Percentiles rank a stretch among this genome's conserved stretches.
Evolutionary conservation across 2,329 filamentous ascomycete genomes (phyloP).

Genomic region (Pezicula carpinea): DNA sequence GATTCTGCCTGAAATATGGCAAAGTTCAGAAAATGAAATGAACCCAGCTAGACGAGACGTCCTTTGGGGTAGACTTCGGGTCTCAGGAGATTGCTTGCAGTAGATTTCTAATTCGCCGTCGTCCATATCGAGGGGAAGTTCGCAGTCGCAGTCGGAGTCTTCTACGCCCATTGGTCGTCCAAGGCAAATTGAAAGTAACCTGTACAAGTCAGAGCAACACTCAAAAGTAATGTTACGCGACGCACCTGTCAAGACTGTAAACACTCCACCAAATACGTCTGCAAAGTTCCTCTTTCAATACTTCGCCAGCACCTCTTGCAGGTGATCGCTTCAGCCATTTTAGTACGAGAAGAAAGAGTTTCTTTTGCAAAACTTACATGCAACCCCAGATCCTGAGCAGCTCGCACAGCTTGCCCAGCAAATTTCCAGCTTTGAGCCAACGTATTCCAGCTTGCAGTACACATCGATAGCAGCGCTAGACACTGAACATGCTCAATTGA

Average conservation of each 20-base stretch:
- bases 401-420: slow-evolving; percentile 25
- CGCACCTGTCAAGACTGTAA: slow-evolving; percentile 19
- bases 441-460: slow-evolving; percentile 28
- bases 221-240: neutral
- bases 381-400: slow-evolving; percentile 25
- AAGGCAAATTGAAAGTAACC: slow-evolving; percentile 24
- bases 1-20: slow-evolving; percentile 23
- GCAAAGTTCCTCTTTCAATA: slow-evolving; percentile 11
- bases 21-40: slow-evolving; percentile 24
- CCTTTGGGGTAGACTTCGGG: neutral
- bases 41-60: slow-evolving; percentile 19
- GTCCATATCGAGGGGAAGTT: slow-evolving; percentile 21
- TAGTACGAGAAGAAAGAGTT: neutral
- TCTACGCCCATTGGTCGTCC: slow-evolving; percentile 24
- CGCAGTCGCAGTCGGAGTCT: slow-evolving; percentile 27
- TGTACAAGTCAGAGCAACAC: neutral
- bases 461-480: slow-evolving; percentile 26
- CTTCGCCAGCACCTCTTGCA: slow-evolving; percentile 1
- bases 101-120: slow-evolving; percentile 23
- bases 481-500: slow-evolving; percentile 26
- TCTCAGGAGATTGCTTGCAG: neutral
- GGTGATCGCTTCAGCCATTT: slow-evolving; percentile 10
- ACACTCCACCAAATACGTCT: slow-evolving; percentile 28
- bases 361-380: slow-evolving; percentile 13
- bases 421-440: slow-evolving; percentile 26